Base-by-base conservation (phyloP, 495 filamentous ascomycete species). In the Clavariopsis aquatica region DNA sequence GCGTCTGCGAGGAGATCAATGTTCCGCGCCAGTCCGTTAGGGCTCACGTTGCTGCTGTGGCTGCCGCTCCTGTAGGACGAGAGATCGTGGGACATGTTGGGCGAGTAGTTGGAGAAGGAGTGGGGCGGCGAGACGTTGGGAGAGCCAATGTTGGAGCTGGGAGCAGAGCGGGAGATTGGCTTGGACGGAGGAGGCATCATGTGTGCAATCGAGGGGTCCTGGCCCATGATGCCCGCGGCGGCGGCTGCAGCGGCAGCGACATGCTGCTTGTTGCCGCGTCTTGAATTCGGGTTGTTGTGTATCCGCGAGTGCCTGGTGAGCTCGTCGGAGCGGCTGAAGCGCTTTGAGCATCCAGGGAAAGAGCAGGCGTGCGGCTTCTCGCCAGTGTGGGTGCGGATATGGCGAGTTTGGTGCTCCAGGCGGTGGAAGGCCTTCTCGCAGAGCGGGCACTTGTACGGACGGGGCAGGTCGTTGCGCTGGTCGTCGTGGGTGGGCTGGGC, bases 381-480 rank as follows among this genome's bases (percentile, higher is more conserved):
- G 62, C 94, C 95, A 1, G 94, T 98, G 75, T 98, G 94, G 8
- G 95, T 98, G 68, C 94, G 85, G 72, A 98, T 98, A 75, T 98
- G 94, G 65, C 94, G 84, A 27, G 94, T 98, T 80, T 98, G 94
- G 75, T 98, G 94, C 79, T 98, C 94, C 52, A 98, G 82, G 64
- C 94, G 90, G 83, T 98, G 94, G 81, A 98, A 98, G 31, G 94
- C 94, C 82, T 97, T 96, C 71, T 98, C 95, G 83, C 94, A 98
- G 52, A 98, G 82, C 45, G 94, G 93, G 74, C 94, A 98, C 78
- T 98, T 97, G 83, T 98, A 98, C 0, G 94, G 94, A 38, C 95
- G 87, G 41, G 94, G 95, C 4, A 98, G 83, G 76, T 98, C 94
- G 82, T 85, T 84, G 45, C 84, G 80, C 19, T 69, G 49, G 28